Evolutionary conservation across 1,139 yeast genomes (phyloP), one percentile per base, ranked within the genome.

Genomic region (Hyphopichia burtonii): DNA sequence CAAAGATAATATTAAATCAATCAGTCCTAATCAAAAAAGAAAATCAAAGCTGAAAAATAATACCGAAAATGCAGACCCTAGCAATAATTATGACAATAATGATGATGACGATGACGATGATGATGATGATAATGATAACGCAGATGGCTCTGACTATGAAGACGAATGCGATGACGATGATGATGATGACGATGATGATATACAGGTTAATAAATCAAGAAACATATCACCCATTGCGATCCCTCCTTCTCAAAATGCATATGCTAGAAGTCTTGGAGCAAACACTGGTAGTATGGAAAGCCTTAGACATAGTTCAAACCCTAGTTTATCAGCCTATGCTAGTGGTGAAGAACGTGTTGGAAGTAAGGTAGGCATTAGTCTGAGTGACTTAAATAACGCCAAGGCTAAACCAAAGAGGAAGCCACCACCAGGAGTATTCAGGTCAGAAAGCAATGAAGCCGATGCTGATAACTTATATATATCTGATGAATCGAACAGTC

Each of bases 361-460:
- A 4, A 10, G 11, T 25, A 25, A 25, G n/a, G 11, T 12, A 8
- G 11, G n/a, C 7, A 10, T 11, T 4, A 11, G 4, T 25, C 4
- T 12, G n/a, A 12, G n/a, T 25, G 28, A n/a, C n/a, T n/a, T n/a
- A n/a, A n/a, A 25, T 11, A 25, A 25, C 7, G 16, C 27, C 25
- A 48, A 39, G 27, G 18, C 16, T 9, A 46, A 43, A 22, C 54
- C 53, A 2, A 54, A 49, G 41, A 45, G 68, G 32, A 63, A 62
- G 41, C 68, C 68, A 10, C 68, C 68, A 12, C 66, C 65, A 20
- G 45, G 40, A 23, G 35, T 41, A 12, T 12, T 28, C 17, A 14
- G 23, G 16, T 31, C 23, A 16, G 6, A 7, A 4, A 12, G 28
- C n/a, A 8, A 8, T 9, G n/a, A 30, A 9, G 31, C 12, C 5